phyloP scores from a whole-genome alignment of 1,284 basidiomycete genomes.

The Cutaneotrichosporon daszewskae region DNA sequence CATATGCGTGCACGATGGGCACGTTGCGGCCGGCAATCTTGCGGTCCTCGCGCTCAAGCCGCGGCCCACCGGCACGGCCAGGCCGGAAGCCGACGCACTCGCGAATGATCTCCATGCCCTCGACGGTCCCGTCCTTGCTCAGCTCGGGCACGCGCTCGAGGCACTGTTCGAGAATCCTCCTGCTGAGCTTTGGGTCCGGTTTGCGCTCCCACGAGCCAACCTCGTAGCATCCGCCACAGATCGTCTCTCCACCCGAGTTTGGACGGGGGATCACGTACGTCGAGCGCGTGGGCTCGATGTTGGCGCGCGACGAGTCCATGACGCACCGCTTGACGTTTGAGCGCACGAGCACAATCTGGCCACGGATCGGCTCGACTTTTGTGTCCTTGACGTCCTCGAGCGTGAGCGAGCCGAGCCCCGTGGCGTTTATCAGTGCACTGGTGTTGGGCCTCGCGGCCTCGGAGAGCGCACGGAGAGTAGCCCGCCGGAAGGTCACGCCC shows the following conservation, averaged over 20 bases:
- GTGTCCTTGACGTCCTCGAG: slow-evolving; percentile 14
- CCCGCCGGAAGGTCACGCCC: slow-evolving; percentile 12
- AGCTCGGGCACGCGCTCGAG: slow-evolving; percentile 18
- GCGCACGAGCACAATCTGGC: slow-evolving; percentile 18
- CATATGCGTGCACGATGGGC: slow-evolving; percentile 25
- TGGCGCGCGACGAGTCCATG: slow-evolving; percentile 15
- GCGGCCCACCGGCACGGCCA: slow-evolving; percentile 12
- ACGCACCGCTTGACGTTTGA: slow-evolving; percentile 17
- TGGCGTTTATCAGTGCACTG: slow-evolving; percentile 11
- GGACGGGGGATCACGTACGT: slow-evolving; percentile 23
- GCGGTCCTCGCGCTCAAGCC: slow-evolving; percentile 15
- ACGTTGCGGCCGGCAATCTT: slow-evolving; percentile 1
- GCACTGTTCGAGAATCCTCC: slow-evolving; percentile 17
- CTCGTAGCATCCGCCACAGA: slow-evolving; percentile 24
- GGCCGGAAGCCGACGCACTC: slow-evolving; percentile 22
- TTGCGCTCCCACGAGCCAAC: slow-evolving; percentile 13
- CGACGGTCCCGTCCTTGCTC: slow-evolving; percentile 11
- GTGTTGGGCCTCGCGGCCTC: slow-evolving; percentile 6
- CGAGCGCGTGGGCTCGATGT: slow-evolving; percentile 15
- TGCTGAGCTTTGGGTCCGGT: slow-evolving; percentile 10
- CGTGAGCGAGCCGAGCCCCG: slow-evolving; percentile 10
- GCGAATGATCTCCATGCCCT: slow-evolving; percentile 18
- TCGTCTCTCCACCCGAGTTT: slow-evolving; percentile 16
- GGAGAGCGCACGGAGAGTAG: slow-evolving; percentile 2
- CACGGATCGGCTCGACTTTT: slow-evolving; percentile 17